Conservation (phyloP, 1,139 yeast species). For the Hemisphaericaspora xylofermentans region DNA sequence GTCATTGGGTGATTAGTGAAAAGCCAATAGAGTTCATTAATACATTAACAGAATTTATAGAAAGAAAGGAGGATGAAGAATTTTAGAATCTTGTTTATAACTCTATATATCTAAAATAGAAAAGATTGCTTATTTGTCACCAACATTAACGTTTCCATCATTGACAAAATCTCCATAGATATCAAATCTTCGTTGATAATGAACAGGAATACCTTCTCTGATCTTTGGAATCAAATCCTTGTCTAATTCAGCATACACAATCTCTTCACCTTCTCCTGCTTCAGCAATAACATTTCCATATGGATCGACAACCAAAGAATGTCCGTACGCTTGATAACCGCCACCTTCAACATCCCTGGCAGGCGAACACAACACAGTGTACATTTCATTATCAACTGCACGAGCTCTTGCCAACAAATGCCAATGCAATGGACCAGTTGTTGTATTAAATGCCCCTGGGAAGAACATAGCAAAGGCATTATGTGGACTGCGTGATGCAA, state of each 20-base stretch:
- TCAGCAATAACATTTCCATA: conserved; percentile 76
- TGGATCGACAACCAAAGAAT: conserved; percentile 85
- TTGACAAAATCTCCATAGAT: conserved; percentile 69
- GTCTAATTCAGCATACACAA: conserved; percentile 76
- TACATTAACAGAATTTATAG: conserved; percentile 56
- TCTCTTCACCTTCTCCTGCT: conserved; percentile 84
- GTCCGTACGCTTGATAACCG: conserved; percentile 90
- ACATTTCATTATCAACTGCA: conserved; percentile 87
- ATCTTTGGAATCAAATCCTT: conserved; percentile 59
- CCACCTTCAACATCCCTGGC: conserved; percentile 68
- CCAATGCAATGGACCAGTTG: conserved; percentile 97
- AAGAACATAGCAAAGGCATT: conserved; percentile 87
- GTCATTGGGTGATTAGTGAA: conserved; percentile 90
- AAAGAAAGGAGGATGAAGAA: conserved; percentile 49
- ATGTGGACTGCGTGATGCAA: conserved; percentile 67
- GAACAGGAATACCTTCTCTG: conserved; percentile 75
- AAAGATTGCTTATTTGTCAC: conserved; percentile 26
- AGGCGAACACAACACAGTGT: conserved; percentile 81
- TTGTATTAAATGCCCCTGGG: conserved; percentile 95
- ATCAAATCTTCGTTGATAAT: conserved; percentile 75
- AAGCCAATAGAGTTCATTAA: conserved; percentile 69
- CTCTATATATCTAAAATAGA: neutral
- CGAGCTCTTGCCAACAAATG: conserved; percentile 79
- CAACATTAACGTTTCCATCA: conserved; percentile 39
- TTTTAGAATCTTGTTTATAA: neutral